Conservation (phyloP, 495 filamentous ascomycete genomes). For the Apodospora peruviana region DNA sequence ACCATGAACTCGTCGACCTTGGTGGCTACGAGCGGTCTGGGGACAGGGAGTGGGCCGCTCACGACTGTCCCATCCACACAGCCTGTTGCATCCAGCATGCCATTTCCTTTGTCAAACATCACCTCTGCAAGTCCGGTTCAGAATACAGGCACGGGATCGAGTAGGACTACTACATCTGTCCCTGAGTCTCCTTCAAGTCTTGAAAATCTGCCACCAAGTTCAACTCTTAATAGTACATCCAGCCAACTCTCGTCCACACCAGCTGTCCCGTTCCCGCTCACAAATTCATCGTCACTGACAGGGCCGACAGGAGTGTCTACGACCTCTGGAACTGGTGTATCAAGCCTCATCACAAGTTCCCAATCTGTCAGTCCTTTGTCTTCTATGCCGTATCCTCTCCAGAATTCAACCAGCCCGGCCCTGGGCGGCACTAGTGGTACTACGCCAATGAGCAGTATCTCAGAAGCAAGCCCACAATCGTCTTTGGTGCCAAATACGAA, state of each 20-base stretch:
- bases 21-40: neutral
- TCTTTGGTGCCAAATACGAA: no score
- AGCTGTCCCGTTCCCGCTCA: neutral
- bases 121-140: neutral
- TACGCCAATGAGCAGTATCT: no score
- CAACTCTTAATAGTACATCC: neutral
- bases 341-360: neutral
- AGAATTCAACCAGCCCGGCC: no score
- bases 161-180: neutral
- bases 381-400: conserved; percentile 10
- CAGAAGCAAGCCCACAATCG: no score
- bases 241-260: neutral
- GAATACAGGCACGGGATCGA: conserved; percentile 7
- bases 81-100: neutral
- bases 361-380: neutral
- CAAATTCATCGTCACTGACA: conserved; percentile 1
- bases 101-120: conserved; percentile 13
- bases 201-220: neutral
- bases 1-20: conserved; percentile 1
- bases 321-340: neutral
- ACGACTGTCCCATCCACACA: neutral
- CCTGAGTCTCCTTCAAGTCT: neutral
- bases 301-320: neutral
- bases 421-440: no score
- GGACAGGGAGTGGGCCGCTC: neutral